Base-by-base conservation (phyloP, 352 stramenopile genomes). In the Saprolegnia diclina region DNA sequence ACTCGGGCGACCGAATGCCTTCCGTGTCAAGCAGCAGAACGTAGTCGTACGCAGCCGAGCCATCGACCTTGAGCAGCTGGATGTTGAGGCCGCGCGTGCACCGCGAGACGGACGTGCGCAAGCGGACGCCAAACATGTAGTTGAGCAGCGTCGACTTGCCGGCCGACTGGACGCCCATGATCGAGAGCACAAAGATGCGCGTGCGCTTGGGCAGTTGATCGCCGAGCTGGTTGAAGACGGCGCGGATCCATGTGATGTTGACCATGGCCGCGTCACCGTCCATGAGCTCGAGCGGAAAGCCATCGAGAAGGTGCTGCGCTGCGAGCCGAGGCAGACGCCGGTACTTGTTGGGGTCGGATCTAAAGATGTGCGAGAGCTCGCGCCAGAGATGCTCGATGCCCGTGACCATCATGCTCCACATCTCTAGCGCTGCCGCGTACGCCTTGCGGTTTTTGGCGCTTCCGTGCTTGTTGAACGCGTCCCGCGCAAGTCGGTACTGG, bases 41-140 rank as follows among this genome's bases (percentile, higher is more conserved):
- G 35, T 59, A 59, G 35, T 59, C 52, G 19, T 59, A 59, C 35
- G 11, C 52, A 1, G 24, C 35, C 11, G 11, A n/a, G 24, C 52
- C 52, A 11, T 59, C 52, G 9, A 35, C 24, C 35, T 59, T 1
- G 11, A 59, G 52, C 3, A 59, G 35, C 52, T 59, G 52, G 24
- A 59, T 59, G 19, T 59, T 59, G 24, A 59, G 11, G 1, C 52
- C 52, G 11, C 52, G 52, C 11, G 52, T 59, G 24, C 24, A 42
- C 3, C 52, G 52, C 2, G 52, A 59, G 11, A 59, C 52, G 19
- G 24, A 59, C 24, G 52, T 59, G 52, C 24, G 52, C 52, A 59
- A 59, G 24, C 35, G 24, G 24, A 59, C 52, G 11, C 52, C 52
- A 59, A 59, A 59, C 52, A 59, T 59, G 52, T 59, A 59, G 35